These are phyloP conservation scores for Cornus controversa DNA, from an alignment of 148 eudicot genomes.

Conservation along the genomic window DNA sequence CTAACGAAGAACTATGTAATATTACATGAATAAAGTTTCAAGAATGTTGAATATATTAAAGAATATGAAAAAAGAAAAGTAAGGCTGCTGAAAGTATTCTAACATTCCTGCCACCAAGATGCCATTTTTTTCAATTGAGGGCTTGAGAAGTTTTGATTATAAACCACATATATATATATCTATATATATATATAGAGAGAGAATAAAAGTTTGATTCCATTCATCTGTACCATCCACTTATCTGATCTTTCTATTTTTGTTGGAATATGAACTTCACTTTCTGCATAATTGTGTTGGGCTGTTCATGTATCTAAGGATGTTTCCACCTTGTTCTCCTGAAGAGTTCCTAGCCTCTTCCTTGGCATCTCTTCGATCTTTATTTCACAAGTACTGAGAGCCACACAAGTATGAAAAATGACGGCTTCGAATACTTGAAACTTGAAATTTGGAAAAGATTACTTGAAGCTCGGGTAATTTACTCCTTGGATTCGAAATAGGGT, in stretches of 20 bases:
- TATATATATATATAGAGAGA: not conserved
- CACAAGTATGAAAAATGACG: too few relatives aligned
- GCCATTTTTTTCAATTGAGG: not conserved
- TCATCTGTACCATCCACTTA: not conserved
- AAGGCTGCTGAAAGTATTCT: not conserved
- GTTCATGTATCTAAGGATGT: too few relatives aligned
- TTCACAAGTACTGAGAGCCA: too few relatives aligned
- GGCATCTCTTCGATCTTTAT: not conserved
- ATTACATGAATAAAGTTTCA: not conserved
- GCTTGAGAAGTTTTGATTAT: not conserved
- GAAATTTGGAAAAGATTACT: too few relatives aligned
- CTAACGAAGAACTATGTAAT: too few relatives aligned
- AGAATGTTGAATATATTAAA: too few relatives aligned
- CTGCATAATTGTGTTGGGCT: too few relatives aligned
- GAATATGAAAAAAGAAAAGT: not conserved
- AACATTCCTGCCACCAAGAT: not conserved
- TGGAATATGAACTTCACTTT: not conserved
- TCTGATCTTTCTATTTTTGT: not conserved
- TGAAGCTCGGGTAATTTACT: too few relatives aligned
- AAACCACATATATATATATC: too few relatives aligned
- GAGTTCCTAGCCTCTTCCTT: not conserved
- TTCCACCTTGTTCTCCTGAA: not conserved
- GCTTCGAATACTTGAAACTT: too few relatives aligned
- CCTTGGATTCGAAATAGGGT: too few relatives aligned
- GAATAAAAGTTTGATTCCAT: slow-evolving; percentile 2